Evolutionary conservation across 225 moss, liverwort and hornwort species (phyloP), one percentile per base, ranked within the genome.

Genomic region (Sphagnum tenellum): DNA sequence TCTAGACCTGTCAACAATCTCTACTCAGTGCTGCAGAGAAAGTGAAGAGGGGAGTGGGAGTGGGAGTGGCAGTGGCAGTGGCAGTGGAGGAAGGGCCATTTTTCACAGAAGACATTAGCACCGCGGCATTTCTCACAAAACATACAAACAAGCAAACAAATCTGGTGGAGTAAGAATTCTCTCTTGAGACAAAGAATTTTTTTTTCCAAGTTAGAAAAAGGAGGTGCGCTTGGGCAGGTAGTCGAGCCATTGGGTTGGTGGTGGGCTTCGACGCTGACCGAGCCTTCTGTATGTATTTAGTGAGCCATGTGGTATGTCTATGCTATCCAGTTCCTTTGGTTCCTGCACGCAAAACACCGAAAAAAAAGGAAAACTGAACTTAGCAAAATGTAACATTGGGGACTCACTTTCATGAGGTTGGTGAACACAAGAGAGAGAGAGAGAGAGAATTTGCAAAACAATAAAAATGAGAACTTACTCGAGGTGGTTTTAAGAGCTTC

Each of bases 291-390:
- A 93, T 50, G 89, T 89, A 66, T 85, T 90, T 29, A 29, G 29
- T 73, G 87, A 93, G 70, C 90, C 89, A 50, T 90, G 98, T 64
- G 98, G 93, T 74, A 98, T 72, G 67, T 82, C 83, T 57, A 72
- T 48, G 54, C 82, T 86, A 56, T 98, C 86, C 56, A 89, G 61
- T 72, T 83, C 87, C 75, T 89, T 89, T 10, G 93, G 98, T 63
- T 98, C 98, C 98, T 98, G 81, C 49, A 62, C 11, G n/a, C 60
- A 61, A 61, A 47, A 6, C 3, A 61, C 8, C 12, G 60, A 62
- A 9, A 45, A 45, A 12, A 29, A 52, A n/a, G 46, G 58, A 3
- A 10, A 50, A 13, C 44, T 7, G 46, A n/a, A 13, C 11, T 50
- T 44, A 46, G 13, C 10, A 12, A 14, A 63, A 11, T 1, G 29